A percentile compares a stretch with the other conserved stretches of the same genome.
Evolutionary conservation across 225 moss, liverwort and hornwort genomes (phyloP).

Genomic region (Bryum argenteum): DNA sequence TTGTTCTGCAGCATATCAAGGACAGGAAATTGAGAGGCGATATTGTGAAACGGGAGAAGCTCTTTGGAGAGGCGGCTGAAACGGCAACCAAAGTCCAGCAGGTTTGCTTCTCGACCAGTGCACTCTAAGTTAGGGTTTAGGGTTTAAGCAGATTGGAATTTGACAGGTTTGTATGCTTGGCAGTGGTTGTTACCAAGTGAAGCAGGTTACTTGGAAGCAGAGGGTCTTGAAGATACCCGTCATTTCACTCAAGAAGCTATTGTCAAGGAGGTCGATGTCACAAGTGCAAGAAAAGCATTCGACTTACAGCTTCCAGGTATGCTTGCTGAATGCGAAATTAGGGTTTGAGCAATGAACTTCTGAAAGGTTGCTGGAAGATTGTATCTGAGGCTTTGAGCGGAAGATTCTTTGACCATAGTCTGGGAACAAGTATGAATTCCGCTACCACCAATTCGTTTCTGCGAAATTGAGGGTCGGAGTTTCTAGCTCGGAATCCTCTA

Average conservation of each 20-base stretch:
- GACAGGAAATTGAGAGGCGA: constrained; percentile 75
- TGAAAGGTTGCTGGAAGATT: neutral
- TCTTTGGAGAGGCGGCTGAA: constrained; percentile 74
- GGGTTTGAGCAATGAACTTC: neutral
- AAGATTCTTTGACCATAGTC: constrained; percentile 5
- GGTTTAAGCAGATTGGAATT: neutral
- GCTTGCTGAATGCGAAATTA: constrained; percentile 4
- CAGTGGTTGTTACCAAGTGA: constrained; percentile 99
- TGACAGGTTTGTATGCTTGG: constrained; percentile 15
- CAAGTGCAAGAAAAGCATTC: constrained; percentile 94
- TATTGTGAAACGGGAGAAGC: constrained; percentile 60
- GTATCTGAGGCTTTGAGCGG: neutral
- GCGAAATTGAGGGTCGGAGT: too few relatives aligned
- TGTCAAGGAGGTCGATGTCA: constrained; percentile 79
- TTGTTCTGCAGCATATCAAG: constrained; percentile 60
- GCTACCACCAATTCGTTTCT: neutral
- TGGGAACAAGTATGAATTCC: neutral
- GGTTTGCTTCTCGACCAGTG: constrained; percentile 39
- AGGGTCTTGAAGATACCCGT: constrained; percentile 88
- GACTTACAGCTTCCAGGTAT: constrained; percentile 76
- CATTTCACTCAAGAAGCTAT: constrained; percentile 84
- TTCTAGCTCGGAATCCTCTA: too few relatives aligned
- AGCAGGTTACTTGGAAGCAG: constrained; percentile 90
- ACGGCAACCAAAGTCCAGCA: constrained; percentile 78
- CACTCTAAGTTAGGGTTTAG: neutral